Conservation (phyloP, 1,139 yeast species). For the Wickerhamomyces sp. region DNA sequence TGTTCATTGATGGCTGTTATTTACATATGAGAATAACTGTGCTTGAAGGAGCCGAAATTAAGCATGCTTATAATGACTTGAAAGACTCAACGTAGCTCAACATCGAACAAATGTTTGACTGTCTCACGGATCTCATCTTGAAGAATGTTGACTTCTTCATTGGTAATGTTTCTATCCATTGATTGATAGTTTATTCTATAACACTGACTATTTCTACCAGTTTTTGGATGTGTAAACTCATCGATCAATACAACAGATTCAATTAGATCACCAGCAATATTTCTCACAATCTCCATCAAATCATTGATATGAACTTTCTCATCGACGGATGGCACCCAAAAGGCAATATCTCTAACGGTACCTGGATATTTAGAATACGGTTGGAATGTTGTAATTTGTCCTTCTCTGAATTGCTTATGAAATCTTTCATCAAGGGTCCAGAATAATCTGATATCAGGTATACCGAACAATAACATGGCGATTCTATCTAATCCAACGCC, state of each 20-base stretch:
- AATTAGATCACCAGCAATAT: conserved; percentile 79
- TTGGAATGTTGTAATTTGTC: conserved; percentile 64
- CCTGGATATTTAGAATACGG: conserved; percentile 94
- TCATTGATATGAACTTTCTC: conserved; percentile 67
- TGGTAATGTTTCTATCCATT: conserved; percentile 88
- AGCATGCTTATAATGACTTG: too few species aligned
- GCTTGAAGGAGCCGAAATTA: too few species aligned
- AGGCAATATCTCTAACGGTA: conserved; percentile 80
- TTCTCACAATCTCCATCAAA: conserved; percentile 87
- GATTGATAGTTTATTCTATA: conserved; percentile 90
- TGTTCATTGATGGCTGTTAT: background rate
- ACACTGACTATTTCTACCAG: conserved; percentile 72
- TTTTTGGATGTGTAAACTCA: conserved; percentile 80
- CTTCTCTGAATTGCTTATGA: conserved; percentile 60
- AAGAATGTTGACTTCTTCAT: conserved; percentile 67
- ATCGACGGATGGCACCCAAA: conserved; percentile 63
- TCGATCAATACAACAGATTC: conserved; percentile 82
- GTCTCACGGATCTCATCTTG: conserved; percentile 60
- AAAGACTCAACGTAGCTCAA: conserved; percentile 39
- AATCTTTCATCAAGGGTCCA: conserved; percentile 88
- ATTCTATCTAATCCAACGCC: conserved; percentile 94
- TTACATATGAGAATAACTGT: too few species aligned
- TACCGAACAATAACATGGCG: conserved; percentile 92
- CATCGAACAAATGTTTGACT: conserved; percentile 46
- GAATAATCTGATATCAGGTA: conserved; percentile 90